Evolutionary conservation across 345 rosid species (phyloP), one percentile per base, ranked within the genome.

Genomic region (Populus euphratica): DNA sequence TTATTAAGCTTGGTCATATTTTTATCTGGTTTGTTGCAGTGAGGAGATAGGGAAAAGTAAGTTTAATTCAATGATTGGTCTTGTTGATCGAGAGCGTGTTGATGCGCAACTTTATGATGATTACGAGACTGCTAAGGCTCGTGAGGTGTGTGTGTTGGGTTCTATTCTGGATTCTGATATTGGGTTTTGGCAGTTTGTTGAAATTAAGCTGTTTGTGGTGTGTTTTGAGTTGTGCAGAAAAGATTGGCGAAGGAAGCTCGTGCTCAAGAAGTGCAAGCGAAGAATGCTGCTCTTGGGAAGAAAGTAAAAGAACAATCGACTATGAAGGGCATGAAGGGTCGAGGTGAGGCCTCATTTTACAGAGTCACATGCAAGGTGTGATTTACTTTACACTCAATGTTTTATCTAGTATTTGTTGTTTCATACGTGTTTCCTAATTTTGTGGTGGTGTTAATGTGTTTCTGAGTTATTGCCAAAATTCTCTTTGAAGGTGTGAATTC

Each of bases 41-140:
- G 97, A 95, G 78, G 99, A 95, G 89, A 92, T 95, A 49, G 92
- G 85, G 73, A 95, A 89, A 83, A 86, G 88, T 75, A 91, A 92
- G 90, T 93, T 92, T 73, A 93, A 95, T 81, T 86, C 99, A 52
- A 91, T 95, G 99, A 95, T 95, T 78, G 98, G 98, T 77, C 98
- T 93, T 77, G 85, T 87, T 77, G 93, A 95, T 77, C 86, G 93
- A 36, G 97, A 95, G 74, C 96, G 99, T 74, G 88, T 95, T 74
- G 99, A 95, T 76, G 92, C 76, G 6, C 81, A 67, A 81, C 88
- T 95, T 35, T 95, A 95, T 75, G 98, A 91, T 86, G 98, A 95
- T 86, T 93, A 79, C 56, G 99, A 93, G 90, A 89, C 98, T 9
- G 93, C 83, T 49, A 95, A 93, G 89, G 96, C 93, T 70, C 97